Evolutionary conservation across 345 rosid species (phyloP), one percentile per base, ranked within the genome.

Genomic region (Citrus reticulata): DNA sequence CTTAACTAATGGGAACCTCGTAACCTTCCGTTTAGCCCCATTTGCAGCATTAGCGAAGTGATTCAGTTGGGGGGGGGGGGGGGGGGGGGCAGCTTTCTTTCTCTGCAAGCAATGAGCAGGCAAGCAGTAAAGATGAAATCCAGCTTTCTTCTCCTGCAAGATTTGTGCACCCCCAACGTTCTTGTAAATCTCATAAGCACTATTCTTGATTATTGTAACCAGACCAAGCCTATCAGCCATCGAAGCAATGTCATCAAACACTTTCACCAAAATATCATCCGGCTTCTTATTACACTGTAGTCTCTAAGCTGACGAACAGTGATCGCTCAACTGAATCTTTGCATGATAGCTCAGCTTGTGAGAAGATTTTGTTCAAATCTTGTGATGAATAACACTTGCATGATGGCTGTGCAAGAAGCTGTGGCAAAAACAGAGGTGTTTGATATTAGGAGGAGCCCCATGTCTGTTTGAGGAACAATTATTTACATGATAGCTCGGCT

Each of bases 181-280:
- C 65, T 64, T 60, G 77, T 63, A 83, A 34, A 79, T 83, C 64
- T 79, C 82, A 19, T 42, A 22, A 60, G 85, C 82, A n/a, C 74
- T 10, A 11, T 46, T 25, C 66, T 75, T 59, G 57, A 61, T 74
- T 3, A 4, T 29, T 4, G 16, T 16, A 7, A 62, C 16, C 10
- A 78, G 35, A 4, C 72, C 55, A 14, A 82, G 42, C 7, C 77
- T 51, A 7, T 69, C 72, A 0, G 79, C 84, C 72, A 78, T 74
- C 4, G n/a, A 51, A 35, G 69, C 68, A 49, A 82, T 69, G 14
- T 35, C 11, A 3, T 61, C 66, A 19, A 78, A 59, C 8, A 62
- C 78, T 25, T 64, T 9, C 20, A 51, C 46, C 29, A 78, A 51
- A 29, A 32, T 22, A 22, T 27, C 11, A 17, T 78, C 84, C 0